These are phyloP conservation scores for Eremochloa ophiuroides DNA, from an alignment of 176 grass and related monocot species.

Conservation along the genomic window DNA sequence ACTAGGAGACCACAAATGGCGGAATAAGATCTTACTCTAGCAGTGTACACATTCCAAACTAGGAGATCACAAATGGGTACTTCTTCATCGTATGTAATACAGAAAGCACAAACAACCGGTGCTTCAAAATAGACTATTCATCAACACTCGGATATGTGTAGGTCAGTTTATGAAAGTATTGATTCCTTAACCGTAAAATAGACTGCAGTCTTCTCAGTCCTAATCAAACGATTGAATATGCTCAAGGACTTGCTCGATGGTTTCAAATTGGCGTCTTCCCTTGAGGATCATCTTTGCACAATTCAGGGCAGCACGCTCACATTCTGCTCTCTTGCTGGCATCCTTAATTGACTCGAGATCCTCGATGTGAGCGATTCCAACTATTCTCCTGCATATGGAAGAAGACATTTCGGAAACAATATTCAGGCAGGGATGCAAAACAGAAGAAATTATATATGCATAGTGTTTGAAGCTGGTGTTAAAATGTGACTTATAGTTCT, in stretches of 20 bases:
- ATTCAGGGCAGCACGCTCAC: constrained; percentile 59
- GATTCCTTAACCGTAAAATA: too few species aligned
- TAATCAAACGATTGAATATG: constrained; percentile 21
- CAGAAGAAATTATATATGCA: neutral
- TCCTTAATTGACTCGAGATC: constrained; percentile 85
- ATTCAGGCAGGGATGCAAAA: neutral
- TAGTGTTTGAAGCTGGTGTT: neutral
- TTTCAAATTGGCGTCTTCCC: constrained; percentile 46
- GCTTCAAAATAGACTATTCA: neutral
- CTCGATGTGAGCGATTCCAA: constrained; percentile 86
- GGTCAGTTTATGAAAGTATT: neutral
- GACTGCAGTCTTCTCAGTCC: neutral
- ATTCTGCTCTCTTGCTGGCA: constrained; percentile 51
- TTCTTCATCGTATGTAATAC: neutral
- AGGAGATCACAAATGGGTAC: neutral
- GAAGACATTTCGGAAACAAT: neutral
- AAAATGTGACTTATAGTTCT: neutral
- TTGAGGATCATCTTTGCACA: constrained; percentile 74
- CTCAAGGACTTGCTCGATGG: constrained; percentile 51
- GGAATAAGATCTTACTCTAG: neutral
- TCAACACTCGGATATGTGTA: neutral
- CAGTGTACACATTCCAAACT: too few species aligned
- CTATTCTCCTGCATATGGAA: constrained; percentile 58
- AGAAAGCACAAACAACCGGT: neutral
- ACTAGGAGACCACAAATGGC: too few species aligned